phyloP scores from a whole-genome alignment of 805 yeast genomes.

The Teunomyces aglyptinius region DNA sequence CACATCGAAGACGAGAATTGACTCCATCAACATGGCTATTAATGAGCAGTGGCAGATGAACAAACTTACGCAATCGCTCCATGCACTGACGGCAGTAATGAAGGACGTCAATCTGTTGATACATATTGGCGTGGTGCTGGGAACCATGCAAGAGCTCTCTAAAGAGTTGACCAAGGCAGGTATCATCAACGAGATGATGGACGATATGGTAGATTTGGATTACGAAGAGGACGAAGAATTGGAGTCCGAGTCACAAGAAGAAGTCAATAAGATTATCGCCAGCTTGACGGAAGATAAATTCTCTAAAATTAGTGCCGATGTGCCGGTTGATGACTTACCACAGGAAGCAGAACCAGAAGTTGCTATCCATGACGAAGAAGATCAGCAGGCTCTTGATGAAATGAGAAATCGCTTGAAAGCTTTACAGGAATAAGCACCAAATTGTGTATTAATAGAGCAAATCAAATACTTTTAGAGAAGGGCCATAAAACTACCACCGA shows the following conservation, averaged over 20 bases:
- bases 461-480: neutral
- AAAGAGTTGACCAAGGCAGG: slow-evolving; percentile 85
- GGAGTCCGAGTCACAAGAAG: slow-evolving; percentile 63
- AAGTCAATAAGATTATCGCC: slow-evolving; percentile 58
- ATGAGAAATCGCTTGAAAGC: slow-evolving; percentile 91
- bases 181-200: slow-evolving; percentile 91
- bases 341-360: slow-evolving; percentile 15
- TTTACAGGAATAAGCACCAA: slow-evolving; percentile 46
- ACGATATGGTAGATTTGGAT: slow-evolving; percentile 74
- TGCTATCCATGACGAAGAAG: slow-evolving; percentile 48
- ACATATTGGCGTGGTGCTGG: slow-evolving; percentile 72
- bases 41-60: slow-evolving; percentile 88
- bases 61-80: slow-evolving; percentile 79
- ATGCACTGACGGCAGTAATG: slow-evolving; percentile 77
- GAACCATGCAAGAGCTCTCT: slow-evolving; percentile 81
- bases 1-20: slow-evolving; percentile 80
- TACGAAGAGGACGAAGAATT: slow-evolving; percentile 61
- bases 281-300: slow-evolving; percentile 40
- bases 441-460: neutral
- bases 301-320: slow-evolving; percentile 32
- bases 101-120: slow-evolving; percentile 80
- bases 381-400: slow-evolving; percentile 70
- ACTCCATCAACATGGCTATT: slow-evolving; percentile 82
- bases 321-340: slow-evolving; percentile 28
- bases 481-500: neutral